A percentile compares a stretch with the other conserved stretches of the same genome.
Evolutionary conservation across 306 rosid genomes (phyloP).

Genomic region (Begonia loranthoides): DNA sequence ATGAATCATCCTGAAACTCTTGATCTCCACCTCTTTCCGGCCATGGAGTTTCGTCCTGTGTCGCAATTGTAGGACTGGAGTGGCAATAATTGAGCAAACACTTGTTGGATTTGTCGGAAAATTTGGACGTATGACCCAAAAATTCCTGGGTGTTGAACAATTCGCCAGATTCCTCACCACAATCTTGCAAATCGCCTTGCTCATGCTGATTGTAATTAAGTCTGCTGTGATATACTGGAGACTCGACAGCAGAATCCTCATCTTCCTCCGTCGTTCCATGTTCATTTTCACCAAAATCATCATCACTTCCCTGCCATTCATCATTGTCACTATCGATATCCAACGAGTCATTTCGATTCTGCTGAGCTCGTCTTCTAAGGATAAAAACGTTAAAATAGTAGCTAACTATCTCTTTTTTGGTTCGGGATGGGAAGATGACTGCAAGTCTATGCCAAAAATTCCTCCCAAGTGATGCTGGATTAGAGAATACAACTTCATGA

Average conservation of each 20-base stretch:
- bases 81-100: constrained; percentile 10
- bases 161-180: constrained; percentile 24
- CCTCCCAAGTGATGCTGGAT: constrained; percentile 47
- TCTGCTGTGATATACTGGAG: constrained; percentile 30
- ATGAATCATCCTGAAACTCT: constrained; percentile 40
- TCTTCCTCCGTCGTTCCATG: constrained; percentile 35
- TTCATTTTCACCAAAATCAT: constrained; percentile 37
- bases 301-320: constrained; percentile 62
- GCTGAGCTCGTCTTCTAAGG: constrained; percentile 67
- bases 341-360: constrained; percentile 44
- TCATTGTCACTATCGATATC: constrained; percentile 76
- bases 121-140: too few species aligned
- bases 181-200: constrained; percentile 27
- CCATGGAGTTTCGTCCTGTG: constrained; percentile 19
- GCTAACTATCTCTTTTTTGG: constrained; percentile 68
- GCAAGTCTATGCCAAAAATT: constrained; percentile 70
- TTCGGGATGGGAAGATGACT: constrained; percentile 42
- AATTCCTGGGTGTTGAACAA: too few species aligned
- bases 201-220: constrained; percentile 11
- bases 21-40: constrained; percentile 29
- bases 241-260: constrained; percentile 59
- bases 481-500: constrained; percentile 48
- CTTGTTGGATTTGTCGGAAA: constrained; percentile 9
- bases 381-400: constrained; percentile 87
- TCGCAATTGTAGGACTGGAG: constrained; percentile 14